A percentile compares a stretch with the other conserved stretches of the same genome.
Evolutionary conservation across 2,329 filamentous ascomycete genomes (phyloP).

Genomic region (Neonectria magnoliae): DNA sequence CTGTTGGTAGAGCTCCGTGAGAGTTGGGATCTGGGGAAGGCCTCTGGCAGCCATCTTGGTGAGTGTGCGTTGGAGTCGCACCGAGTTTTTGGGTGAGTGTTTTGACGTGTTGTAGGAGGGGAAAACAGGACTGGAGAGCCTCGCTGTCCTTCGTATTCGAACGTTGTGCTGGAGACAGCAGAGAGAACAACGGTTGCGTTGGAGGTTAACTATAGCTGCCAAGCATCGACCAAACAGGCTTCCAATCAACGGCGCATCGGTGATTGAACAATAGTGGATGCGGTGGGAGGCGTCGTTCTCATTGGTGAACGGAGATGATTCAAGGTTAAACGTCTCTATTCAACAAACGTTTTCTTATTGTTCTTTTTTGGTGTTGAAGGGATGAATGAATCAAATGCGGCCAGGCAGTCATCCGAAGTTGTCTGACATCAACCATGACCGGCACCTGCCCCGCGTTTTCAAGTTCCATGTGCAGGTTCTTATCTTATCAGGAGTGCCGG

Average conservation of each 20-base stretch:
- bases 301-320: neutral
- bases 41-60: constrained; percentile 38
- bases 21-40: constrained; percentile 67
- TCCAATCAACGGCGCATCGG: neutral
- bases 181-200: neutral
- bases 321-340: neutral
- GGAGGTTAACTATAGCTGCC: neutral
- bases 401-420: neutral
- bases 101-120: neutral
- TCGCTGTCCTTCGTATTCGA: neutral
- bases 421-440: neutral
- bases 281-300: neutral
- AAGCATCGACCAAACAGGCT: neutral
- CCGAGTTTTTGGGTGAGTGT: neutral
- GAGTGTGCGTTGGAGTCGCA: constrained; percentile 30
- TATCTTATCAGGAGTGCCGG: neutral
- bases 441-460: constrained; percentile 43
- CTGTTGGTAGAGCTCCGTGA: constrained; percentile 69
- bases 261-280: neutral
- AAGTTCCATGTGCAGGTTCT: neutral
- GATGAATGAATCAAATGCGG: neutral
- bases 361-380: neutral
- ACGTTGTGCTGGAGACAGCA: neutral
- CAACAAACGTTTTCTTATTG: neutral
- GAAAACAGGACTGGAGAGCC: neutral